A percentile compares a stretch with the other conserved stretches of the same genome.
Evolutionary conservation across 495 filamentous ascomycete genomes (phyloP).

Genomic region (Penicillium manginii): DNA sequence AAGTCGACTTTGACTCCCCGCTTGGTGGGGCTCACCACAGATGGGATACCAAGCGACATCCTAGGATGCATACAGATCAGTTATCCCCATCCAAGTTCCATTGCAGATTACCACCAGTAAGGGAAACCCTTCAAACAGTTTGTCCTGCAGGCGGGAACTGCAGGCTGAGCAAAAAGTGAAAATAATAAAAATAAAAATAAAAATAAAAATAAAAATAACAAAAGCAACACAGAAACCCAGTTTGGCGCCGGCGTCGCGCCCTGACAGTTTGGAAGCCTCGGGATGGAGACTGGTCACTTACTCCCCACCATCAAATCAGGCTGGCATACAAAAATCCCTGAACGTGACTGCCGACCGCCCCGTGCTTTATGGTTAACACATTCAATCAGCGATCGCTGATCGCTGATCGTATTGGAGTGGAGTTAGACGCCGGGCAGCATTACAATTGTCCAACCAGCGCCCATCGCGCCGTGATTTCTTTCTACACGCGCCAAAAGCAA

Average conservation of each 20-base stretch:
- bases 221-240: background rate
- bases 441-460: slow-evolving; percentile 13
- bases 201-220: background rate
- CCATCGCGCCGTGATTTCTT: slow-evolving; percentile 1
- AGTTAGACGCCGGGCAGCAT: slow-evolving; percentile 6
- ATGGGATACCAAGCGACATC: too few species aligned
- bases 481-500: background rate
- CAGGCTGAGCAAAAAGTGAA: too few species aligned
- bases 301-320: background rate
- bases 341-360: slow-evolving; percentile 1
- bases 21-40: too few species aligned
- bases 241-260: slow-evolving; percentile 28
- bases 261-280: slow-evolving; percentile 5
- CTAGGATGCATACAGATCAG: too few species aligned
- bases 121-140: background rate
- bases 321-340: background rate
- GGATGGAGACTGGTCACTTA: slow-evolving; percentile 1
- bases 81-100: too few species aligned
- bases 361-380: slow-evolving; percentile 12
- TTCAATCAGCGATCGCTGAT: slow-evolving; percentile 2
- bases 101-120: background rate
- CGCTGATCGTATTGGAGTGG: background rate
- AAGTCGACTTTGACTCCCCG: background rate
- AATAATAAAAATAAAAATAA: background rate
- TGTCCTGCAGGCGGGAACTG: too few species aligned